These are phyloP conservation scores for Coniochaeta sp. DNA, from an alignment of 2,329 filamentous ascomycete genomes.

Conservation along the genomic window DNA sequence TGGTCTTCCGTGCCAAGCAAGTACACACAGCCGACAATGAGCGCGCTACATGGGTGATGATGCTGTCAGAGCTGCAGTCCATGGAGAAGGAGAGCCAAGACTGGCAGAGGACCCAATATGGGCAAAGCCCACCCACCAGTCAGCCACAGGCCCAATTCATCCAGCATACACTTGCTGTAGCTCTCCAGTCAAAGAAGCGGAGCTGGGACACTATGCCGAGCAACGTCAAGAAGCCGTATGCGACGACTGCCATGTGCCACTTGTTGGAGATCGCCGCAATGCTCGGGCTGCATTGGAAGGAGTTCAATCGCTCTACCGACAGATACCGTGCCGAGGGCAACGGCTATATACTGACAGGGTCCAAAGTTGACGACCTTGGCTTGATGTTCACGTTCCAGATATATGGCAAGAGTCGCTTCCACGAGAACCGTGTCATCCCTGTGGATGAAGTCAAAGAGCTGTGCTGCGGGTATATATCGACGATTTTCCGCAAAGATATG, in stretches of 20 bases:
- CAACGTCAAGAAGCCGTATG: slow-evolving; percentile 39
- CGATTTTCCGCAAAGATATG: slow-evolving; percentile 36
- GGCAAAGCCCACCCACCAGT: slow-evolving; percentile 10
- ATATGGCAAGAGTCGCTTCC: slow-evolving; percentile 39
- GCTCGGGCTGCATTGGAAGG: slow-evolving; percentile 50
- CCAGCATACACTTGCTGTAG: slow-evolving; percentile 34
- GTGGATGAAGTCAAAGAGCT: slow-evolving; percentile 45
- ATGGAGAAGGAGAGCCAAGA: slow-evolving; percentile 39
- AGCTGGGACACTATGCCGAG: slow-evolving; percentile 47
- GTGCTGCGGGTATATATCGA: slow-evolving; percentile 47
- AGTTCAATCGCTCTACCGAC: slow-evolving; percentile 43
- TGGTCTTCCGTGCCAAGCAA: slow-evolving; percentile 14
- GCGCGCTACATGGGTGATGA: slow-evolving; percentile 43
- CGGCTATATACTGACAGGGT: slow-evolving; percentile 41
- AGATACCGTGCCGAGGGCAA: slow-evolving; percentile 49
- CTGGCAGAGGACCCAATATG: slow-evolving; percentile 32
- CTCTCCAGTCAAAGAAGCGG: slow-evolving; percentile 34
- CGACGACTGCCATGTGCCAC: slow-evolving; percentile 48
- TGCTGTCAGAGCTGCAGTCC: slow-evolving; percentile 40
- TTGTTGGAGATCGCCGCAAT: slow-evolving; percentile 46
- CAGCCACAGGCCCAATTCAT: slow-evolving; percentile 6
- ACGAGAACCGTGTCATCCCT: slow-evolving; percentile 43
- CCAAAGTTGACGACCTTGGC: slow-evolving; percentile 39
- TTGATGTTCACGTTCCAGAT: slow-evolving; percentile 47
- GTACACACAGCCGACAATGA: slow-evolving; percentile 51